Conservation (phyloP, 805 yeast species). For the Nakazawaea sp. region DNA sequence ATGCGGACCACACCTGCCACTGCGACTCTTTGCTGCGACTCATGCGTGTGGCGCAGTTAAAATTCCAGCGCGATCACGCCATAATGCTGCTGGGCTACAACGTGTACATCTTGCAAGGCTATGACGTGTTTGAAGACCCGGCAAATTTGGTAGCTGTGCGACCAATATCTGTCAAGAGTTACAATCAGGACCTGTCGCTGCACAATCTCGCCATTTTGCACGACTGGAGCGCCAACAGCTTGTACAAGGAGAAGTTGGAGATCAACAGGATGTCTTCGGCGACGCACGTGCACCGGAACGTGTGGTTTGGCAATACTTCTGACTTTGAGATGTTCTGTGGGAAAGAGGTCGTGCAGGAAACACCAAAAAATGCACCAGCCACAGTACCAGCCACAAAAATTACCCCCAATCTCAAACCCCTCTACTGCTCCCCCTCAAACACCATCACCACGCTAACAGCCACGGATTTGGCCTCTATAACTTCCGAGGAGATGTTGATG, state of each 20-base stretch:
- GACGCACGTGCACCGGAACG: slow-evolving; percentile 41
- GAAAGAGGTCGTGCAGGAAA: not conserved
- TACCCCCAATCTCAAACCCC: slow-evolving; percentile 25
- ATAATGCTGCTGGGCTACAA: slow-evolving; percentile 20
- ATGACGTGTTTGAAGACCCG: slow-evolving; percentile 12
- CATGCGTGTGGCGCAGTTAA: slow-evolving; percentile 35
- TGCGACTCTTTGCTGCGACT: slow-evolving; percentile 33
- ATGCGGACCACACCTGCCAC: slow-evolving; percentile 27
- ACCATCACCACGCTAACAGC: slow-evolving; percentile 39
- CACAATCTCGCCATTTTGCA: slow-evolving; percentile 37
- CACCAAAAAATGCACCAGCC: not conserved
- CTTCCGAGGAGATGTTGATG: slow-evolving; percentile 23
- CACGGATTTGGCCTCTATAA: slow-evolving; percentile 18
- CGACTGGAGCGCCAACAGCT: slow-evolving; percentile 65
- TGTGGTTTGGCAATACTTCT: slow-evolving; percentile 82
- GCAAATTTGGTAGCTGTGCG: slow-evolving; percentile 22
- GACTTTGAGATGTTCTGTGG: slow-evolving; percentile 42
- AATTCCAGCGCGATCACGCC: slow-evolving; percentile 17
- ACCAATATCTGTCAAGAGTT: slow-evolving; percentile 16
- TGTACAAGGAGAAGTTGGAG: slow-evolving; percentile 73
- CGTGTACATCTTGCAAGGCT: slow-evolving; percentile 19
- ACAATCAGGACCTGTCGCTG: slow-evolving; percentile 16
- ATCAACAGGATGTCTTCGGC: slow-evolving; percentile 81
- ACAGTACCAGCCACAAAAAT: not conserved
- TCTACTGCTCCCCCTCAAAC: slow-evolving; percentile 43